Base-by-base conservation (phyloP, 768 basidiomycete genomes). In the Suillus subluteus region DNA sequence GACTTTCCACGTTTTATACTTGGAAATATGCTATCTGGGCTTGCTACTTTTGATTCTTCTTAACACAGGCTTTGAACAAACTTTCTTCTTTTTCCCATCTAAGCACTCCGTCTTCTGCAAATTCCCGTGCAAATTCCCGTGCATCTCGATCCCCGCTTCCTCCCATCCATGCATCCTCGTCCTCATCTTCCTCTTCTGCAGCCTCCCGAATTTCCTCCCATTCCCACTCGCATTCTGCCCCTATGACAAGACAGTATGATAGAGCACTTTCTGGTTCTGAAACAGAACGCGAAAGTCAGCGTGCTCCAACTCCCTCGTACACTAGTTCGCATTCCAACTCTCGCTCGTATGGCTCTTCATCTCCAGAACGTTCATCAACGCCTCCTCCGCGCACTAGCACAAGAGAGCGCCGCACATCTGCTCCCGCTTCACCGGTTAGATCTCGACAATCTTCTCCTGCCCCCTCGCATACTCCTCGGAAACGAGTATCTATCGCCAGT, bases 201-300 rank as follows among this genome's bases (percentile, higher is more conserved):
- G 69, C 82, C 32, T 79, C 81, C 63, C 79, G 79, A 66, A 76
- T 70, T 65, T 76, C 80, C 63, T 72, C 78, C 35, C 69, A 75
- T 65, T 72, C 80, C 8, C 74, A 81, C 65, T 66, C 75, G 61
- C 70, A 72, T 7, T 71, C 74, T 48, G 58, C 66, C 72, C 54
- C 70, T 11, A 75, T 70, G 64, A 68, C 71, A 69, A 77, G 66
- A 71, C 77, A 69, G 54, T 68, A 68, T 41, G 79, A 80, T 61
- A 80, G 79, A 59, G 69, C 77, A 40, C 82, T 83, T 63, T 94
- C 92, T 8, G 92, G 92, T 40, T 94, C 91, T 3, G 93, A 94
- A 75, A 94, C 92, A 0, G 93, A 94, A 75, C 87, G 91, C 54
- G 91, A 93, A 76, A 84, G 82, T 46, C 71, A 75, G 46, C 75